Evolutionary conservation across 2,329 filamentous ascomycete genomes (phyloP).

Genomic region (Hymenoscyphus albidus): DNA sequence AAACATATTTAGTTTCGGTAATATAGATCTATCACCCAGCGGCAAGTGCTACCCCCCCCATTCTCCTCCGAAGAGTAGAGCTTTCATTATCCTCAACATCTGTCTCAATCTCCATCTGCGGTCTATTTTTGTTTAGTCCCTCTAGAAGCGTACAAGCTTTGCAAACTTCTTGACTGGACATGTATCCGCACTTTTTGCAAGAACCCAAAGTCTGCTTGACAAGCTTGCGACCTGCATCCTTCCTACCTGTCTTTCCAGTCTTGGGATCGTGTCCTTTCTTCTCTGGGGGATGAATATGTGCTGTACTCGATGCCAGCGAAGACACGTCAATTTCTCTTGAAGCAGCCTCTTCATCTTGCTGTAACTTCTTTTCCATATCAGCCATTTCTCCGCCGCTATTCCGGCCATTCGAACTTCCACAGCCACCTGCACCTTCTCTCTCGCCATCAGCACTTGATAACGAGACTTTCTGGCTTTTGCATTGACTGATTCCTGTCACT

Average conservation of each 20-base stretch:
- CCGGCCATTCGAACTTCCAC: conserved; percentile 70
- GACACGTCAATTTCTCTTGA: conserved; percentile 65
- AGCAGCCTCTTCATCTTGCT: conserved; percentile 57
- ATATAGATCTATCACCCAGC: conserved; percentile 24
- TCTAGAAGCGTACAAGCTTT: conserved; percentile 91
- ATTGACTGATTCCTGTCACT: conserved; percentile 45
- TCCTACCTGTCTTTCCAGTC: conserved; percentile 25
- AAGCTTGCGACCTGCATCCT: conserved; percentile 35
- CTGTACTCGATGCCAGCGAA: conserved; percentile 21
- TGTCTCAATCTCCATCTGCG: conserved; percentile 53
- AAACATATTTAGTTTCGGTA: background rate
- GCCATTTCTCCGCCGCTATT: conserved; percentile 74
- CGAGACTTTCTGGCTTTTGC: conserved; percentile 42
- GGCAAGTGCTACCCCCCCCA: conserved; percentile 44
- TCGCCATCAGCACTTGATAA: conserved; percentile 34
- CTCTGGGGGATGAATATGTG: conserved; percentile 26
- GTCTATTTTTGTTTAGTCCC: conserved; percentile 77
- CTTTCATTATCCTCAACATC: conserved; percentile 43
- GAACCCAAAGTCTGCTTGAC: conserved; percentile 73
- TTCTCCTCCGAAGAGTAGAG: conserved; percentile 47
- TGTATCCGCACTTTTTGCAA: conserved; percentile 86
- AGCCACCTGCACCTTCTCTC: conserved; percentile 62
- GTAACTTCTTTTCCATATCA: conserved; percentile 71
- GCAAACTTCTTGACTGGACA: conserved; percentile 90
- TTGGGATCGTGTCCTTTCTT: conserved; percentile 32